Base-by-base conservation (phyloP, 768 basidiomycete species). In the Gloeopeniophorella convolvens region DNA sequence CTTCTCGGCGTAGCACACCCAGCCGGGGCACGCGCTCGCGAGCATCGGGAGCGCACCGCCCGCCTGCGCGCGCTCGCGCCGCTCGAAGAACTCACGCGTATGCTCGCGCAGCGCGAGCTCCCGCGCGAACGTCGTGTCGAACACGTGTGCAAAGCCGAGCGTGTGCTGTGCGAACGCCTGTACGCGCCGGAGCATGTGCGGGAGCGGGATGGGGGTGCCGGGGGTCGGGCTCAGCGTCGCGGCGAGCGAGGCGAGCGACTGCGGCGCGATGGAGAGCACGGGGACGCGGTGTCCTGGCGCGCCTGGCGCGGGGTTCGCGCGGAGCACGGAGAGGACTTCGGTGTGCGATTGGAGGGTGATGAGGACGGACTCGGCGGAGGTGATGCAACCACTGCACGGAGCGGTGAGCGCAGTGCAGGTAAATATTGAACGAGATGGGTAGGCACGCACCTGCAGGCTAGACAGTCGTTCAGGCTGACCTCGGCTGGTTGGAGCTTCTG, bases 1-100 rank as follows among this genome's bases (percentile, higher is more conserved):
- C 72, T 99, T 99, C 68, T 99, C 96, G 15, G 93, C 95, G 65
- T 98, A 98, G 65, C 96, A 99, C 50, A 99, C 87, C 96, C 96
- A 98, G 13, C 96, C 96, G 0, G 96, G 96, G 69, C 96, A 98
- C 13, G 96, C 91, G 59, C 91, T 93, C 4, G 92, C 85, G 21
- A 99, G 72, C 83, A 99, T 93, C 0, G 96, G 96, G 23, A 97
- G 66, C 47, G 71, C 69, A 1, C 66, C 65, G 2, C 57, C 46
- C 3, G 36, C 56, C n/a, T 56, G 55, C 10, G 39, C 36, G 31
- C 67, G 60, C 32, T 67, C 63, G 61, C 73, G 77, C 31, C 52
- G 30, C 61, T 95, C 91, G 48, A 74, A 60, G 63, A 89, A 95
- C 65, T 98, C 96, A 20, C 69, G 71, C 3, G 80, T 71, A 54